Percentiles rank a stretch among this genome's conserved stretches.
Conservation (phyloP, 2,329 filamentous ascomycete genomes). For the Colletotrichum eleusines region DNA sequence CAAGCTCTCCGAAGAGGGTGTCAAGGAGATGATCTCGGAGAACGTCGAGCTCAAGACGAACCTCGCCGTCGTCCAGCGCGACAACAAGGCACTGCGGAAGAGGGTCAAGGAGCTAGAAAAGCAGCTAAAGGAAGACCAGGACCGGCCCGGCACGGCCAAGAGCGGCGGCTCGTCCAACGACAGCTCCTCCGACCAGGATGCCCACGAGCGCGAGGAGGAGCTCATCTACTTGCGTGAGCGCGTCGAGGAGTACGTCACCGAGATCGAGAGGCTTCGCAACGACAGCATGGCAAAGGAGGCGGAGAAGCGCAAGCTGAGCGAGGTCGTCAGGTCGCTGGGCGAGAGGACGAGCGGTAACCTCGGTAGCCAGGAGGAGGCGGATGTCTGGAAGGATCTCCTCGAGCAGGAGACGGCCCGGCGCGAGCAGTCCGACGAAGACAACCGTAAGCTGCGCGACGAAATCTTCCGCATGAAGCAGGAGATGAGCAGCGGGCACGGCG, state of each 20-base stretch:
- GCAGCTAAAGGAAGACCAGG: slow-evolving; percentile 75
- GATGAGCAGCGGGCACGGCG: slow-evolving; percentile 52
- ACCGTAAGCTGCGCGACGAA: slow-evolving; percentile 85
- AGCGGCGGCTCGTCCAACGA: slow-evolving; percentile 70
- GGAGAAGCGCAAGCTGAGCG: slow-evolving; percentile 87
- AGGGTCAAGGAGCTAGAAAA: slow-evolving; percentile 90
- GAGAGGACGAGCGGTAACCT: slow-evolving; percentile 63
- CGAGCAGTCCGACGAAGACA: slow-evolving; percentile 92
- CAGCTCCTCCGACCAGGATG: slow-evolving; percentile 67
- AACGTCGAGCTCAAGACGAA: slow-evolving; percentile 96
- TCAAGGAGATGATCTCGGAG: slow-evolving; percentile 98
- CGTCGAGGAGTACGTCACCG: slow-evolving; percentile 84
- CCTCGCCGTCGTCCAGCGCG: slow-evolving; percentile 88
- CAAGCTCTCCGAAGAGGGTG: slow-evolving; percentile 92
- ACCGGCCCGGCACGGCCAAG: slow-evolving; percentile 70
- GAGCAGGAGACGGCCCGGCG: slow-evolving; percentile 91
- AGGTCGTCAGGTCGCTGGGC: slow-evolving; percentile 74
- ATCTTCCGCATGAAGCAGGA: slow-evolving; percentile 78
- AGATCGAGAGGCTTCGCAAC: slow-evolving; percentile 84
- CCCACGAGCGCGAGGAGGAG: slow-evolving; percentile 84
- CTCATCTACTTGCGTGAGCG: slow-evolving; percentile 86
- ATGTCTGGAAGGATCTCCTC: slow-evolving; percentile 95
- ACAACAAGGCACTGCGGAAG: slow-evolving; percentile 85
- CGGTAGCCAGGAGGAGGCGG: slow-evolving; percentile 72
- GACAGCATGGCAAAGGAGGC: slow-evolving; percentile 84